Base-by-base conservation (phyloP, 2,329 filamentous ascomycete genomes). In the Hypoxylon sp. region DNA sequence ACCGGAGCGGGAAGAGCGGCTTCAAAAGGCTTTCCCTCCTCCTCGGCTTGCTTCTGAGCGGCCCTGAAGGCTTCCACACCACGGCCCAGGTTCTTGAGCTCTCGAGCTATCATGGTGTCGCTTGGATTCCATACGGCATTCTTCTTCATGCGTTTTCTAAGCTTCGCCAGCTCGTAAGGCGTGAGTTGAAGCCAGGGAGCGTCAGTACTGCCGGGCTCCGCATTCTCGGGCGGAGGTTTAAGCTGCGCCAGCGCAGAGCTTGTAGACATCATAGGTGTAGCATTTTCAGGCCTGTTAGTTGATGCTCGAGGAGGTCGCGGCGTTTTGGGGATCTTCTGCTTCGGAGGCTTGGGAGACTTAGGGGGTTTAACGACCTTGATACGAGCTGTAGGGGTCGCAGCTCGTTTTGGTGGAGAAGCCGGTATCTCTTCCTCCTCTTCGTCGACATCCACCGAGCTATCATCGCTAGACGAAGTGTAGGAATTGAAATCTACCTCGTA, bases 71-170 rank as follows among this genome's bases (percentile, higher is more conserved):
- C 81, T 42, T 86, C 84, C 11, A 83, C 77, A 2, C 85, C 85
- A 32, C 90, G 84, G 1, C 86, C 86, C 12, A 90, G 78, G 13
- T 78, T 77, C 67, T 88, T 88, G 1, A 94, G 80, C 70, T 93
- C 89, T 20, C 89, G 79, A 11, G 88, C 83, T 57, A 93, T 89
- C 90, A 94, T 94, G 0, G 90, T 92, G 62, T 90, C 88, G 57
- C 88, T 92, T 0, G 90, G 90, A 2, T 83, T 86, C 90, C 90
- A 94, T 3, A 89, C 86, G 0, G 89, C 88, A 65, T 94, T 94
- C 78, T 94, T 94, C 80, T 94, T 94, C 90, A 94, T 94, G 12
- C 88, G 81, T 72, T 94, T 94, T 53, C 90, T 78, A 5, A 94
- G 77, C 57, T 84, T 81, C 1, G 84, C 84, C 35, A 88, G 75